Base-by-base conservation (phyloP, 331 rosid genomes). In the Spiraea crenata region DNA sequence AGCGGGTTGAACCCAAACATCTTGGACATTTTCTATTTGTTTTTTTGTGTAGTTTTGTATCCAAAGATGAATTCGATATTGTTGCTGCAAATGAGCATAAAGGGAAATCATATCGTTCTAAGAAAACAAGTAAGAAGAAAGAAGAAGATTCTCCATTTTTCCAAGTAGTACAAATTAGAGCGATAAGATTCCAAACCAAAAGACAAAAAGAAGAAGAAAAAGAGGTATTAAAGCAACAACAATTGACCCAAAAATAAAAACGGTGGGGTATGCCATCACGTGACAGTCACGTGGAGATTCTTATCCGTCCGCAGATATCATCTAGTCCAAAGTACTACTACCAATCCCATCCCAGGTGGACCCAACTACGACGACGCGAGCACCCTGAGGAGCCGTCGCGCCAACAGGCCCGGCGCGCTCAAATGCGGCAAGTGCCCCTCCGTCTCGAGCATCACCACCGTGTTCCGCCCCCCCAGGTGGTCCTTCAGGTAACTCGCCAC, bases 341-440 rank as follows among this genome's bases (percentile, higher is more conserved):
- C 49, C 20, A 17, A n/a, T n/a, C 7, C 19, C 25, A 19, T 13
- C 6, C 31, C 31, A 25, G 1, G 5, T 4, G 37, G 16, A 14
- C 61, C 61, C 37, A 9, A 37, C 34, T 57, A 45, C 35, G 0
- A 84, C 60, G 78, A 77, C 0, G 81, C 3, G 1, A 95, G 97
- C 15, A 93, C 97, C 0, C 82, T 84, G 5, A 90, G 88, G 14
- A 95, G 87, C 74, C 83, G 86, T 9, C 71, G 71, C 0, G 90
- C 89, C 52, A 95, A 75, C 41, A 87, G 78, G 0, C 78, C 60
- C 10, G 99, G 98, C 39, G 96, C 92, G 44, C 97, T 91, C 31
- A 95, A 70, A 51, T 95, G 99, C 6, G 99, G 99, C 56, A 95
- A 82, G 75, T 95, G 99, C 1, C 99, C 98, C 74, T 95, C 98